These are phyloP conservation scores for Phyllosticta paracitricarpa DNA, from an alignment of 2,329 filamentous ascomycete genomes.

Conservation along the genomic window DNA sequence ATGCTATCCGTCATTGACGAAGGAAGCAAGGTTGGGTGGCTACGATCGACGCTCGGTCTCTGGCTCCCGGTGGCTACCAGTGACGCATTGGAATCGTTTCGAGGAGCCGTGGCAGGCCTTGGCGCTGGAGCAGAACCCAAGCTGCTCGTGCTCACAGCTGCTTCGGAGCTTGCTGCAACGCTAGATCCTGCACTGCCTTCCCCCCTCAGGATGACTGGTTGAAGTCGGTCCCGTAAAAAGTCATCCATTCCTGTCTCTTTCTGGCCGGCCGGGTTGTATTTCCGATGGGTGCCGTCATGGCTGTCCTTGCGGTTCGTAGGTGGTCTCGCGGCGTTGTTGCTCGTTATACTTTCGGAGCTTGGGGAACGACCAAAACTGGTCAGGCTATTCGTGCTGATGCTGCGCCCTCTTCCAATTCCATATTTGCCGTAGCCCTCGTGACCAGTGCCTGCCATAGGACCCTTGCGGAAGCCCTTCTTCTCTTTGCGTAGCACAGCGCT, in stretches of 20 bases:
- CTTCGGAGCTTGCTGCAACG: slow-evolving; percentile 17
- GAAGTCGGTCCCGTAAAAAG: slow-evolving; percentile 35
- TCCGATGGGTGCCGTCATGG: slow-evolving; percentile 29
- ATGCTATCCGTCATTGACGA: slow-evolving; percentile 29
- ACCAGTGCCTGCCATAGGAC: slow-evolving; percentile 83
- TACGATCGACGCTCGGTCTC: slow-evolving; percentile 18
- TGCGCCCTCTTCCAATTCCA: slow-evolving; percentile 52
- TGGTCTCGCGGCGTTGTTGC: slow-evolving; percentile 24
- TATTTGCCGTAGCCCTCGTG: slow-evolving; percentile 76
- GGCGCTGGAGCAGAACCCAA: slow-evolving; percentile 18
- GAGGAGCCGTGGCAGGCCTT: not conserved
- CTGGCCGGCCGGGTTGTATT: slow-evolving; percentile 34
- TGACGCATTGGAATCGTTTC: slow-evolving; percentile 5
- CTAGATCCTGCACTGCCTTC: slow-evolving; percentile 27
- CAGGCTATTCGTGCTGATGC: slow-evolving; percentile 46
- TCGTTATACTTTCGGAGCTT: slow-evolving; percentile 31
- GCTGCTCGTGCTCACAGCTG: slow-evolving; percentile 26
- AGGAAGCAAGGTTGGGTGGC: slow-evolving; percentile 22
- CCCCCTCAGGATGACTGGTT: slow-evolving; percentile 36
- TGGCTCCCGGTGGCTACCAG: slow-evolving; percentile 12
- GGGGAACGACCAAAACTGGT: slow-evolving; percentile 37
- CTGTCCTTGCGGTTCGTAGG: slow-evolving; percentile 34
- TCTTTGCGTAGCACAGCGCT: slow-evolving; percentile 41
- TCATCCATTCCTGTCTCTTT: slow-evolving; percentile 34
- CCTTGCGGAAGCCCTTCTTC: slow-evolving; percentile 50